Conservation (phyloP, 1,139 yeast species). For the Insectozyma bohioensis region DNA sequence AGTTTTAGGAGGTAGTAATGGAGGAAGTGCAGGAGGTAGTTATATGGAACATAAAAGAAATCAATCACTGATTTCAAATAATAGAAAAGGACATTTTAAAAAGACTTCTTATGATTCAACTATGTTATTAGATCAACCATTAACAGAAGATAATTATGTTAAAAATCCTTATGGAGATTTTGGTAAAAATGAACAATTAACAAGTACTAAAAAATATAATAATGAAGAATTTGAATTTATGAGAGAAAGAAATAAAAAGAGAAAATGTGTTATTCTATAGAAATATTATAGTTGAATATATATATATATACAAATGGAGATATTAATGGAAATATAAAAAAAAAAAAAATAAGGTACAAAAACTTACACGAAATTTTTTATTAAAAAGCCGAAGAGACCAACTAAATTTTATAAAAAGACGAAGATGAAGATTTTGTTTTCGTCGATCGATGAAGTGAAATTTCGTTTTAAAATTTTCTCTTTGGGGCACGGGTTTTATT, state of each 20-base stretch:
- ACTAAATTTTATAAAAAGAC: too few species aligned
- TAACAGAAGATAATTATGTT: constrained; percentile 33
- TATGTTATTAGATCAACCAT: constrained; percentile 39
- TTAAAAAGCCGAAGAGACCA: too few species aligned
- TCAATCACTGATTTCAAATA: constrained; percentile 20
- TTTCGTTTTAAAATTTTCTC: too few species aligned
- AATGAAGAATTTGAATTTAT: constrained; percentile 47
- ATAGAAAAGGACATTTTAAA: constrained; percentile 36
- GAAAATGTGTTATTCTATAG: constrained; percentile 37
- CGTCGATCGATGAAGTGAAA: too few species aligned
- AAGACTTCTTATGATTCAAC: constrained; percentile 39
- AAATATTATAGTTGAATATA: neutral
- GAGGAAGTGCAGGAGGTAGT: constrained; percentile 8
- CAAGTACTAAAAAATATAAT: constrained; percentile 23
- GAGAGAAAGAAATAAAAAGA: constrained; percentile 28
- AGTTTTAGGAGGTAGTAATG: constrained; percentile 18
- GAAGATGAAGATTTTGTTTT: too few species aligned
- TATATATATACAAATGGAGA: too few species aligned
- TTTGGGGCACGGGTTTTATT: too few species aligned
- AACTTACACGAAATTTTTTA: too few species aligned
- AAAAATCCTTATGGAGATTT: constrained; percentile 35
- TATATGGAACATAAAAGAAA: constrained; percentile 23
- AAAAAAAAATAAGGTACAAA: neutral
- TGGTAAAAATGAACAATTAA: constrained; percentile 14
- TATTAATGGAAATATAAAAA: too few species aligned